Conservation (phyloP, 2,329 filamentous ascomycete genomes). For the Pseudocercospora fijiensis region DNA sequence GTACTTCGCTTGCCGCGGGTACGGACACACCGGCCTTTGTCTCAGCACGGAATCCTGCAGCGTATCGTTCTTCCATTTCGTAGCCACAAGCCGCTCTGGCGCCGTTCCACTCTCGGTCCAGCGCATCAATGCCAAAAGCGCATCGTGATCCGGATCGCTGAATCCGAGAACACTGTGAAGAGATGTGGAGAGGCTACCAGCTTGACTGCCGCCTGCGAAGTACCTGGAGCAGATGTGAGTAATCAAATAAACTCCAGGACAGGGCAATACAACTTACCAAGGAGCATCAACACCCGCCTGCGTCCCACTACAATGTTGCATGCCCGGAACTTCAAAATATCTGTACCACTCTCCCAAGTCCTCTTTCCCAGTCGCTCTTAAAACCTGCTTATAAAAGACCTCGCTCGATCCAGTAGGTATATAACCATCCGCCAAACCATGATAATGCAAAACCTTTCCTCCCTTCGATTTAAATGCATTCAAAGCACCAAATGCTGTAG, state of each 20-base stretch:
- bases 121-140: conserved; percentile 39
- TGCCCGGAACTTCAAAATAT: conserved; percentile 48
- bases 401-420: conserved; percentile 54
- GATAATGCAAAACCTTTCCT: conserved; percentile 45
- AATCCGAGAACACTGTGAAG: conserved; percentile 38
- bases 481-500: conserved; percentile 48
- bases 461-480: conserved; percentile 46
- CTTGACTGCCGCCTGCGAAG: conserved; percentile 44
- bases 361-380: conserved; percentile 37
- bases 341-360: conserved; percentile 45
- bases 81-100: conserved; percentile 41
- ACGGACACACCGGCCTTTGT: conserved; percentile 41
- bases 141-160: conserved; percentile 38
- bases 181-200: conserved; percentile 25
- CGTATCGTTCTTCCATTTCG: conserved; percentile 38
- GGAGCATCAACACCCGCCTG: conserved; percentile 40
- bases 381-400: conserved; percentile 53
- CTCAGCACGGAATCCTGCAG: conserved; percentile 35
- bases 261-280: conserved; percentile 34
- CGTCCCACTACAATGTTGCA: conserved; percentile 46
- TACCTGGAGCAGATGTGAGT: conserved; percentile 29
- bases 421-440: conserved; percentile 47
- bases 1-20: conserved; percentile 36
- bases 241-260: background rate
- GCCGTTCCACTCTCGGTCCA: conserved; percentile 43